Conservation (phyloP, 306 rosid genomes). For the Rosa multiflora region DNA sequence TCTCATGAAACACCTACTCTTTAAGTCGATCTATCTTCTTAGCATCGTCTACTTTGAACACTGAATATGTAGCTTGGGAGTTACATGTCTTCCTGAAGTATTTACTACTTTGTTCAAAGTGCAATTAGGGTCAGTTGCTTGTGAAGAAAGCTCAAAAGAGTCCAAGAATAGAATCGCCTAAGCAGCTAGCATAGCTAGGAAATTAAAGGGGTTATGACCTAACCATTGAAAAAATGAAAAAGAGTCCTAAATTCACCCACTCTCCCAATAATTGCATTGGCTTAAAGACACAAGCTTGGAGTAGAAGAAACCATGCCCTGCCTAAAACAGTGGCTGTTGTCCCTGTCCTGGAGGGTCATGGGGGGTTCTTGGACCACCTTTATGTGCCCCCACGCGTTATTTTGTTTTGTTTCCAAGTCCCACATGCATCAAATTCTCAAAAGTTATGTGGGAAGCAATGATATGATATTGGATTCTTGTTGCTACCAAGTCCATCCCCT, state of each 20-base stretch:
- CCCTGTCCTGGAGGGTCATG: slow-evolving; percentile 19
- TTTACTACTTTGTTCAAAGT: neutral
- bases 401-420: slow-evolving; percentile 19
- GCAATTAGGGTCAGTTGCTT: neutral
- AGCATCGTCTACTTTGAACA: neutral
- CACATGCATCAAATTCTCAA: slow-evolving; percentile 16
- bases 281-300: slow-evolving; percentile 8
- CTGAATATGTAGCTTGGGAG: neutral
- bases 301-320: slow-evolving; percentile 16
- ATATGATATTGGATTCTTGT: slow-evolving; percentile 1
- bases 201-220: neutral
- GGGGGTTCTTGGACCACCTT: slow-evolving; percentile 26
- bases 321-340: slow-evolving; percentile 15
- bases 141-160: neutral
- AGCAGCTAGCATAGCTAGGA: slow-evolving; percentile 1
- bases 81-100: neutral
- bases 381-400: slow-evolving; percentile 7
- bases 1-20: neutral
- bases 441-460: slow-evolving; percentile 5
- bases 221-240: neutral
- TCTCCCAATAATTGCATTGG: slow-evolving; percentile 17
- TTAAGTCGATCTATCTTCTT: neutral
- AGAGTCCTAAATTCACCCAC: slow-evolving; percentile 5
- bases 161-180: neutral
- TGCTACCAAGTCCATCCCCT: slow-evolving; percentile 10